Base-by-base conservation (phyloP, 1,284 basidiomycete species). In the Porodaedalea pini region DNA sequence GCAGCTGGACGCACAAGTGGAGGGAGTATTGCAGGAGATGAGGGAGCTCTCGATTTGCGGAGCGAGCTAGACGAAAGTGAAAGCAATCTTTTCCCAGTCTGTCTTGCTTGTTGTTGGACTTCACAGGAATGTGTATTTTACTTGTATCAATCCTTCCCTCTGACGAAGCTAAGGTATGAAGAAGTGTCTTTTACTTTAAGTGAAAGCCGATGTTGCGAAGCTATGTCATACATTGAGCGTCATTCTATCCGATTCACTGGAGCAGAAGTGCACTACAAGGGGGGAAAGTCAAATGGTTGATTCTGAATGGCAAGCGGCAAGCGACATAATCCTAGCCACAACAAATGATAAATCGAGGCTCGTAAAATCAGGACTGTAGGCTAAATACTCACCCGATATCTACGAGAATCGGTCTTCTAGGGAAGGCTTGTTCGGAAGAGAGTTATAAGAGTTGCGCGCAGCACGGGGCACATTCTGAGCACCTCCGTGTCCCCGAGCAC, bases 1-100 rank as follows among this genome's bases (percentile, higher is more conserved):
- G 4, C 91, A 94, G 70, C 78, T 99, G 54, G 96, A 99, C 70
- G 88, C 89, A 36, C 94, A 99, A 80, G 92, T 96, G 10, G 96
- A 98, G 72, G 89, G 86, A 17, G 92, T 94, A 11, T 73, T 98
- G 56, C 91, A 94, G 67, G 94, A 98, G 76, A 99, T 99, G 95
- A 85, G 88, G 68, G 94, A 96, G 70, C 74, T 99, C 54, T 90
- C 90, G 7, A 99, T 99, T 67, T 95, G 90, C 66, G 89, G 88
- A 11, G 80, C 76, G 27, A 73, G 72, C 61, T 80, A 34, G 29
- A 37, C 21, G n/a, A n/a, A n/a, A n/a, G n/a, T n/a, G n/a, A n/a
- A n/a, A n/a, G n/a, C n/a, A 23, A 10, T 43, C n/a, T 41, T 37
- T 34, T 37, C 11, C 23, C 32, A 10, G 2, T 25, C 10, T 21